Evolutionary conservation across 192 early-diverging fungal genomes (phyloP).

Genomic region (Mortierella antarctica): DNA sequence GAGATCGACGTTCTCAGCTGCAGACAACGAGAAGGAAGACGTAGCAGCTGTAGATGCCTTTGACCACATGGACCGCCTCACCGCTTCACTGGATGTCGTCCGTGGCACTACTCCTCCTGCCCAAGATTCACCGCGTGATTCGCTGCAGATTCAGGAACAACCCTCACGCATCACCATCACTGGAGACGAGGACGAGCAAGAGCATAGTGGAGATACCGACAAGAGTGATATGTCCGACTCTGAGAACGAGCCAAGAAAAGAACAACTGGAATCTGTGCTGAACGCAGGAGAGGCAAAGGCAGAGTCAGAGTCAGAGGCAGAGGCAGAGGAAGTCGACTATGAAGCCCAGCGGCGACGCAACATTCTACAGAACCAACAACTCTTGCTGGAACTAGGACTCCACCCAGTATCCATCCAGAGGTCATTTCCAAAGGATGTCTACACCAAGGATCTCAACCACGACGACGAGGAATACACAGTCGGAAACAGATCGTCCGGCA

Average conservation of each 20-base stretch:
- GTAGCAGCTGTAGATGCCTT: too few relatives aligned
- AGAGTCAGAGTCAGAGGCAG: neutral
- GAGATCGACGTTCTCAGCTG: too few relatives aligned
- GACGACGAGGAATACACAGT: conserved; percentile 21
- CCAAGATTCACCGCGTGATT: too few relatives aligned
- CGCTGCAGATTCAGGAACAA: too few relatives aligned
- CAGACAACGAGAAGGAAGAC: too few relatives aligned
- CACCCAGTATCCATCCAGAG: conserved; percentile 1
- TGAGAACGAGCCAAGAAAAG: too few relatives aligned
- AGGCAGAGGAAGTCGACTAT: conserved; percentile 46
- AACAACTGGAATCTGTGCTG: too few relatives aligned
- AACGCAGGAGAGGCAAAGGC: too few relatives aligned
- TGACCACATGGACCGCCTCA: too few relatives aligned
- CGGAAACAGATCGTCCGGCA: neutral
- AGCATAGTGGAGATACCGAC: neutral
- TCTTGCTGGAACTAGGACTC: conserved; percentile 56
- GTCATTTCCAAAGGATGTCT: neutral
- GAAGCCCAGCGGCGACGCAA: conserved; percentile 54
- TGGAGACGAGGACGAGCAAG: neutral
- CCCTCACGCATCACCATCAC: neutral
- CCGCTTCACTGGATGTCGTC: neutral
- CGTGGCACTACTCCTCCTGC: too few relatives aligned
- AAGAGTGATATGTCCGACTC: too few relatives aligned
- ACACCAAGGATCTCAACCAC: neutral
- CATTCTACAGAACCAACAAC: conserved; percentile 56